Conservation (phyloP, 257 asterid species). For the Lycium ferocissimum region DNA sequence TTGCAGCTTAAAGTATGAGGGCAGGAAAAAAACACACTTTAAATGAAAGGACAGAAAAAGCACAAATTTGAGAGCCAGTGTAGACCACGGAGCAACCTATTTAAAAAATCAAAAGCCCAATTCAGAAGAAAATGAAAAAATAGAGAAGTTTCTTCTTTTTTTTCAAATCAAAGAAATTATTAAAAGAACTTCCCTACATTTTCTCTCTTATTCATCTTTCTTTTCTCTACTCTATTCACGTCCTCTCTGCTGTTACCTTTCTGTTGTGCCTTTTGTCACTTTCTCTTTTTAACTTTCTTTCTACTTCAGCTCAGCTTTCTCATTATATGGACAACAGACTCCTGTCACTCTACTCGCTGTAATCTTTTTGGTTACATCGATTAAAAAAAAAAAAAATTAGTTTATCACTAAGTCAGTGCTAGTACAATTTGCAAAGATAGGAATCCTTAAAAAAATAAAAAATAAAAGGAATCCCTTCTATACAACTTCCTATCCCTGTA, state of each 20-base stretch:
- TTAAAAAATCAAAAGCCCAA: background rate
- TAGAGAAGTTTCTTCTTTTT: background rate
- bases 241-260: background rate
- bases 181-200: background rate
- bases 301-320: background rate
- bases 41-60: background rate
- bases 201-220: background rate
- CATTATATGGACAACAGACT: background rate
- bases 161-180: background rate
- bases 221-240: background rate
- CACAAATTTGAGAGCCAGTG: constrained; percentile 24
- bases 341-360: background rate
- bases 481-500: background rate
- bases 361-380: background rate
- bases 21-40: background rate
- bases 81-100: constrained; percentile 23
- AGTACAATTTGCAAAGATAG: constrained; percentile 6
- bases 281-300: background rate
- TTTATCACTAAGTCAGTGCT: background rate
- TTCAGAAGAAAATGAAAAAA: background rate
- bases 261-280: background rate
- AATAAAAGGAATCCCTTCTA: background rate
- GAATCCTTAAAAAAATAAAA: background rate
- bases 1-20: constrained; percentile 1
- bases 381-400: too few species aligned